Conservation (phyloP, 1,139 yeast genomes). For the Saccharomyces hybrid region DNA sequence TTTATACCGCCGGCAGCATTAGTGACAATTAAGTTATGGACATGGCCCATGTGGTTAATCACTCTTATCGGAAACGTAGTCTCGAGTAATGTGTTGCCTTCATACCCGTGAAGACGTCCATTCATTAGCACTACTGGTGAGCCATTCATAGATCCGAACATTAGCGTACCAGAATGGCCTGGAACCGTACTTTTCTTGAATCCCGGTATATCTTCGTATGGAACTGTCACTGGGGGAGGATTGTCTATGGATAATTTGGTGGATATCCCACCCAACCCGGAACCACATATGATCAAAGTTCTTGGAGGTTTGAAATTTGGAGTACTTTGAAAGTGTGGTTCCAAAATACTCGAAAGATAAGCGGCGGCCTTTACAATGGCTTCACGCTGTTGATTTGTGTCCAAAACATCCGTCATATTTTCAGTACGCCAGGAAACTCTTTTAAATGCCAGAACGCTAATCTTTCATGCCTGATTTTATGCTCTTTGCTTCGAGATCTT, state of each 20-base stretch:
- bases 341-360: conserved; percentile 8
- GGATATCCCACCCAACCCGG: conserved; percentile 87
- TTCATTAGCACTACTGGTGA: conserved; percentile 90
- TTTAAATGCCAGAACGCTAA: neutral
- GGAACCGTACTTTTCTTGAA: conserved; percentile 75
- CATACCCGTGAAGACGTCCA: conserved; percentile 86
- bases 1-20: conserved; percentile 94
- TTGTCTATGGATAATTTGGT: conserved; percentile 36
- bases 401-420: neutral
- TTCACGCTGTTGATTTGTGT: neutral
- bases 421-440: neutral
- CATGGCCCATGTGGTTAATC: conserved; percentile 51
- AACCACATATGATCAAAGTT: conserved; percentile 82
- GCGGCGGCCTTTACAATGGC: conserved; percentile 6
- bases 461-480: neutral
- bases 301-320: conserved; percentile 36
- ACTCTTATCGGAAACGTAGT: conserved; percentile 84
- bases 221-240: conserved; percentile 42
- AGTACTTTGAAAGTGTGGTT: conserved; percentile 8
- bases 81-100: conserved; percentile 74
- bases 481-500: neutral
- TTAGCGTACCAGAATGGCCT: conserved; percentile 80
- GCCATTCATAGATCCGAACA: conserved; percentile 65
- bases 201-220: conserved; percentile 70
- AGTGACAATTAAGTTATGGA: conserved; percentile 61